A percentile compares a stretch with the other conserved stretches of the same genome.
Conservation (phyloP, 495 filamentous ascomycete genomes). For the Immersiella caudata region DNA sequence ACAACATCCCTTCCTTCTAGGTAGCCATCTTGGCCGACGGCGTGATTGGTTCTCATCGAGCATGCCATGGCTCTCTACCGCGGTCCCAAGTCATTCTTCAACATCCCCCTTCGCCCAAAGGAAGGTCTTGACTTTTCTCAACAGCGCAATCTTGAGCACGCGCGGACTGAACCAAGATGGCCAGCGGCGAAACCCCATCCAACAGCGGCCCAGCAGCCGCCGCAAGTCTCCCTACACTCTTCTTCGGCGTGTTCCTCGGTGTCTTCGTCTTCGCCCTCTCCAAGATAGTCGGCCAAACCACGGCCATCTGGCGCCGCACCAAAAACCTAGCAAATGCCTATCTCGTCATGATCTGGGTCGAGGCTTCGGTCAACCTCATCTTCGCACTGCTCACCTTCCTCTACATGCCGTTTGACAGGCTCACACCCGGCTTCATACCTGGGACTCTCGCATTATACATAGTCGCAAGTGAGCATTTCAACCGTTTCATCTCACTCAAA, state of each 20-base stretch:
- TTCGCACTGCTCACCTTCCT: slow-evolving; percentile 8
- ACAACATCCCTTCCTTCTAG: too few relatives aligned
- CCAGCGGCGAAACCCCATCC: background rate
- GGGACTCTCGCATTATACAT: slow-evolving; percentile 2
- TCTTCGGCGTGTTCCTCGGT: slow-evolving; percentile 9
- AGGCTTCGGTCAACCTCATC: slow-evolving; percentile 9
- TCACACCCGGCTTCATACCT: background rate
- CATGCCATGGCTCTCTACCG: too few relatives aligned
- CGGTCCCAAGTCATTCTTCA: too few relatives aligned
- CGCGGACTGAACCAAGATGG: background rate
- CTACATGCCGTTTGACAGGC: background rate
- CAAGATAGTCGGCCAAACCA: slow-evolving; percentile 11
- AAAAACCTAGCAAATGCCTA: slow-evolving; percentile 1
- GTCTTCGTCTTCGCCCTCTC: slow-evolving; percentile 11
- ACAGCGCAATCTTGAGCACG: too few relatives aligned
- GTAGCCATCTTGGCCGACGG: too few relatives aligned
- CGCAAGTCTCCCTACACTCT: background rate
- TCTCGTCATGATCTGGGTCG: slow-evolving; percentile 12
- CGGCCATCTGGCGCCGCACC: slow-evolving; percentile 12
- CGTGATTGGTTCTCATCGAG: too few relatives aligned
- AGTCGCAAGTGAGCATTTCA: background rate
- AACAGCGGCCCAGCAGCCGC: background rate
- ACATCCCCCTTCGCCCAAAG: too few relatives aligned
- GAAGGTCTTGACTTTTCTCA: too few relatives aligned
- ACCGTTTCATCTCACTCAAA: background rate